Conservation (phyloP, 148 eudicot species). For the Camellia japonica region DNA sequence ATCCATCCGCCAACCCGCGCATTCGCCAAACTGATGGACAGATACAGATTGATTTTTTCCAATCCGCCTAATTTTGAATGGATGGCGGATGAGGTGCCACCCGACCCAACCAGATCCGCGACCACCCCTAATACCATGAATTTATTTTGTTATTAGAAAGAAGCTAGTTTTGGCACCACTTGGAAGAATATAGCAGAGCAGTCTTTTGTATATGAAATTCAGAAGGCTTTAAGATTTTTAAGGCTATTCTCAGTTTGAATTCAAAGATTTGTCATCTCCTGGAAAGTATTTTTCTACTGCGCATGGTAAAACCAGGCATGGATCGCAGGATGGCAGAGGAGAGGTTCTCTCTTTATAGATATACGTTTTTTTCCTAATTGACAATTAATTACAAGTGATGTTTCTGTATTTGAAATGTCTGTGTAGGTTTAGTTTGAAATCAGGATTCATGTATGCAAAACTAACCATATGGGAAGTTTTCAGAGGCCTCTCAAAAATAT, state of each 20-base stretch:
- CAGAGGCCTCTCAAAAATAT: background rate
- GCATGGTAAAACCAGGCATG: background rate
- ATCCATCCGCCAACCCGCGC: no score
- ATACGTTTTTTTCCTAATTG: background rate
- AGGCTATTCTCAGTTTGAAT: background rate
- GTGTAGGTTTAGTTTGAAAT: background rate
- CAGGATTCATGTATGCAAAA: background rate
- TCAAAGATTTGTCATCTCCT: background rate
- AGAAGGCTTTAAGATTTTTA: background rate
- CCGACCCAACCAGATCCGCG: no score
- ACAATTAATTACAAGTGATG: background rate
- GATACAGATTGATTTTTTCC: no score
- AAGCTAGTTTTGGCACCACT: slow-evolving; percentile 3
- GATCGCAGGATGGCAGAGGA: background rate
- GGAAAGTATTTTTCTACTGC: background rate
- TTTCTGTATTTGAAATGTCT: background rate
- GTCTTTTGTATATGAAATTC: background rate
- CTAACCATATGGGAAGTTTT: background rate
- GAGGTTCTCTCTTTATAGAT: background rate
- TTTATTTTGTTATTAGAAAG: background rate
- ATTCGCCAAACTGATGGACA: no score
- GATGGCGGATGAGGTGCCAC: no score
- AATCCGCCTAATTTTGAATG: no score
- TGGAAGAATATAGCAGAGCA: background rate
- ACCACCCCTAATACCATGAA: background rate